Percentiles rank a stretch among this genome's conserved stretches.
These are phyloP conservation scores for Leucoagaricus sp. DNA, from an alignment of 1,284 basidiomycete genomes.

Conservation along the genomic window DNA sequence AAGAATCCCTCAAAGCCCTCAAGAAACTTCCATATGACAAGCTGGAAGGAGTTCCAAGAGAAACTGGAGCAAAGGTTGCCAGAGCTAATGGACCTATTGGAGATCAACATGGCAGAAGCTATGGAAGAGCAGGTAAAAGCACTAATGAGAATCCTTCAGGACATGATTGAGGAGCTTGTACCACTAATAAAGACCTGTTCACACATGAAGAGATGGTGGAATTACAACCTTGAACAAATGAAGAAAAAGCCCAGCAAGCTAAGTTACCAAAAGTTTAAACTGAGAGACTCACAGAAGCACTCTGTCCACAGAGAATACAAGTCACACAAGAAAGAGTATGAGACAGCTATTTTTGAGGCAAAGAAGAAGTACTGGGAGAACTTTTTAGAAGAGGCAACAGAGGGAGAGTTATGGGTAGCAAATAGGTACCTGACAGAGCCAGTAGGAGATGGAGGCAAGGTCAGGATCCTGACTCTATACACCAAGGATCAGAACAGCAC, in stretches of 20 bases:
- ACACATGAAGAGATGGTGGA: slow-evolving; percentile 10
- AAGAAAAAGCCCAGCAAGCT: background rate
- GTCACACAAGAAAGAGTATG: slow-evolving; percentile 21
- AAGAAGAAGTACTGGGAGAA: slow-evolving; percentile 30
- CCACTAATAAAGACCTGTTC: background rate
- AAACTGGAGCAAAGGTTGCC: background rate
- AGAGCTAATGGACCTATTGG: background rate
- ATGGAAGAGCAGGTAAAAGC: background rate
- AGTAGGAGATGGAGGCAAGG: slow-evolving; percentile 24
- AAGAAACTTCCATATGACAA: background rate
- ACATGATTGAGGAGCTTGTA: background rate
- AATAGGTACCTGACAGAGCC: slow-evolving; percentile 26
- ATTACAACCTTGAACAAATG: background rate
- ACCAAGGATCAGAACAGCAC: background rate
- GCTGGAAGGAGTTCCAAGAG: background rate
- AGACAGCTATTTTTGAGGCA: slow-evolving; percentile 19
- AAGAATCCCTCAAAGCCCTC: background rate
- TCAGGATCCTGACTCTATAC: slow-evolving; percentile 28
- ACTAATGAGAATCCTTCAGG: background rate
- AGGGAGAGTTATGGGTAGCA: slow-evolving; percentile 27
- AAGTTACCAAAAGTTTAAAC: slow-evolving; percentile 1
- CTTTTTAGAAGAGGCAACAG: slow-evolving; percentile 27
- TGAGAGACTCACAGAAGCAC: slow-evolving; percentile 21
- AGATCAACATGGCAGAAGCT: background rate
- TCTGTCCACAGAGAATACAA: slow-evolving; percentile 18